These are phyloP conservation scores for Yamadazyma diospyri DNA, from an alignment of 1,139 yeast genomes.

Conservation along the genomic window DNA sequence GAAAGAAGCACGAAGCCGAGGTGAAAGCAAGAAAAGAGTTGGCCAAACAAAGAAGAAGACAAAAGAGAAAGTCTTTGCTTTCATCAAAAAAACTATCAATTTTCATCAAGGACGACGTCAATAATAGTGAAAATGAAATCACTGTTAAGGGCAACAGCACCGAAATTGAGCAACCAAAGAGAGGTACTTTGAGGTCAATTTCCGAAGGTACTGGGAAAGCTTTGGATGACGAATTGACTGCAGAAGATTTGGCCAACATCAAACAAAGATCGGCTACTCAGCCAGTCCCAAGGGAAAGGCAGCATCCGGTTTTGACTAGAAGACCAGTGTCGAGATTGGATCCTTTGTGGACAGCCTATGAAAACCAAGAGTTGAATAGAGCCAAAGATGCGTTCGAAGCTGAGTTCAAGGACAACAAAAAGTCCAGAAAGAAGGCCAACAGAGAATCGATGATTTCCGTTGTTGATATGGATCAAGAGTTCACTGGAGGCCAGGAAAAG, in stretches of 20 bases:
- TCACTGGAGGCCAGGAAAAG: conserved; percentile 12
- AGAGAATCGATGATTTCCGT: conserved; percentile 42
- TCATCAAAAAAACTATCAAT: conserved; percentile 41
- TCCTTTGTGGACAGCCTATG: conserved; percentile 53
- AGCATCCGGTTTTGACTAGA: conserved; percentile 41
- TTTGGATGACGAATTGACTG: conserved; percentile 29
- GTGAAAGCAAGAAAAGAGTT: conserved; percentile 43
- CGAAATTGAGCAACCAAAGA: conserved; percentile 36
- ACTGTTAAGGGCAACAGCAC: conserved; percentile 16
- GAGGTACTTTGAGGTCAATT: conserved; percentile 35
- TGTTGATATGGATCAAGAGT: conserved; percentile 16
- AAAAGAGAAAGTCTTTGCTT: conserved; percentile 41
- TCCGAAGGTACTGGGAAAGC: conserved; percentile 32
- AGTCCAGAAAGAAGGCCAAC: conserved; percentile 22
- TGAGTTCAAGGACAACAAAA: conserved; percentile 25
- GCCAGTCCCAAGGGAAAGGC: conserved; percentile 36
- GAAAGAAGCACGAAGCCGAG: conserved; percentile 50
- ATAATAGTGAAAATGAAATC: conserved; percentile 33
- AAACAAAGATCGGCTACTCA: conserved; percentile 50
- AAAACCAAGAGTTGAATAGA: conserved; percentile 45
- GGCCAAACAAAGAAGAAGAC: conserved; percentile 43
- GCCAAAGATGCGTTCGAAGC: conserved; percentile 45
- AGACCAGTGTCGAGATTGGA: conserved; percentile 73
- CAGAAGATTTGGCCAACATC: conserved; percentile 40
- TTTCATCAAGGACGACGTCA: conserved; percentile 32